Evolutionary conservation across 192 early-diverging fungal species (phyloP).

Genomic region (Coemansia sp.): DNA sequence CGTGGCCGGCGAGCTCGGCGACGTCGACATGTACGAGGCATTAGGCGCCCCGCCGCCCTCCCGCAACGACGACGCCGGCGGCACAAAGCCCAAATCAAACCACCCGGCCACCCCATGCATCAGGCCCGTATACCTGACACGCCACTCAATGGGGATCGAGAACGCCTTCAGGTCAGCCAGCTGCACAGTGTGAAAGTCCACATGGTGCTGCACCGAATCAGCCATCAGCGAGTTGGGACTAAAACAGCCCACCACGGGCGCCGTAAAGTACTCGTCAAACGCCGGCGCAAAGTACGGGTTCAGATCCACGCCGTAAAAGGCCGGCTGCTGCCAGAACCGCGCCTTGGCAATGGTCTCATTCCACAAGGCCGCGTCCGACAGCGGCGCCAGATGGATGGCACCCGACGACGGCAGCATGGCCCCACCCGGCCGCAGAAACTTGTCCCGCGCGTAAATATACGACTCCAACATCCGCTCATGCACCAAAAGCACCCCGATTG

Average conservation of each 20-base stretch:
- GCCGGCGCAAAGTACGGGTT: slow-evolving; percentile 76
- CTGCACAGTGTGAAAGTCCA: slow-evolving; percentile 84
- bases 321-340: slow-evolving; percentile 75
- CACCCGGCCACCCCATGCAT: slow-evolving; percentile 94
- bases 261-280: slow-evolving; percentile 71
- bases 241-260: slow-evolving; percentile 93
- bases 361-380: slow-evolving; percentile 72
- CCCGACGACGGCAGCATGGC: slow-evolving; percentile 86
- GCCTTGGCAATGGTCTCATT: slow-evolving; percentile 92
- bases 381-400: slow-evolving; percentile 83
- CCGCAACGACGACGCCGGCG: slow-evolving; percentile 41
- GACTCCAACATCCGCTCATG: slow-evolving; percentile 90
- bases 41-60: slow-evolving; percentile 35
- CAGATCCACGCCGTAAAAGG: slow-evolving; percentile 93
- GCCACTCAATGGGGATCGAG: slow-evolving; percentile 78
- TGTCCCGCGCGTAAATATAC: slow-evolving; percentile 56
- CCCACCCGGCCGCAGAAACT: slow-evolving; percentile 88
- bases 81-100: slow-evolving; percentile 88
- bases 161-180: slow-evolving; percentile 76
- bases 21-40: slow-evolving; percentile 78
- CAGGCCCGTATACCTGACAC: slow-evolving; percentile 75
- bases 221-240: slow-evolving; percentile 73
- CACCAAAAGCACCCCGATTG: slow-evolving; percentile 93
- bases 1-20: slow-evolving; percentile 78
- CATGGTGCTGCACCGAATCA: slow-evolving; percentile 53